Percentiles rank a stretch among this genome's conserved stretches.
phyloP scores from a whole-genome alignment of 2,329 filamentous ascomycete species.

The Aureobasidium vineae region DNA sequence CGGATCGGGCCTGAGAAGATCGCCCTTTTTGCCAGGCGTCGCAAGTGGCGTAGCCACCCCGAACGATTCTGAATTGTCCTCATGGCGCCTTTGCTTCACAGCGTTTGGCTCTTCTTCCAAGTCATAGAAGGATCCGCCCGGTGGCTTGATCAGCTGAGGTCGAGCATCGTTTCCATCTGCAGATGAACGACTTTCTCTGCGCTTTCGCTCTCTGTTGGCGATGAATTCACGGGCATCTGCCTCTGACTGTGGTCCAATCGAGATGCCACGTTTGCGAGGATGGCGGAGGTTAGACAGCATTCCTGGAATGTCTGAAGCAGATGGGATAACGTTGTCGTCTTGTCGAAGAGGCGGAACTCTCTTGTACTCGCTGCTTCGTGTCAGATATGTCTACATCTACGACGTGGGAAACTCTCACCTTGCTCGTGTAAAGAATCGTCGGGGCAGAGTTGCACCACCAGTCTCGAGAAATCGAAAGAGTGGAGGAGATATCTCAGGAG shows the following conservation, averaged over 20 bases:
- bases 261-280: slow-evolving; percentile 77
- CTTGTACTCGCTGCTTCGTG: slow-evolving; percentile 64
- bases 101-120: not conserved
- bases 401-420: slow-evolving; percentile 51
- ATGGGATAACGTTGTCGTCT: slow-evolving; percentile 85
- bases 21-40: slow-evolving; percentile 2
- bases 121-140: not conserved
- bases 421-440: slow-evolving; percentile 87
- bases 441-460: slow-evolving; percentile 73
- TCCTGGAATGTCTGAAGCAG: slow-evolving; percentile 79
- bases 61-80: not conserved
- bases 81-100: not conserved
- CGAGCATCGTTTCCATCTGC: slow-evolving; percentile 27
- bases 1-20: slow-evolving; percentile 4
- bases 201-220: slow-evolving; percentile 75
- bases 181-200: slow-evolving; percentile 58
- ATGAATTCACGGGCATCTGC: slow-evolving; percentile 95
- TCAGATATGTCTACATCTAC: slow-evolving; percentile 2
- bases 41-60: slow-evolving; percentile 1
- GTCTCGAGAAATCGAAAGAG: slow-evolving; percentile 83
- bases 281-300: slow-evolving; percentile 80
- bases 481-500: slow-evolving; percentile 77
- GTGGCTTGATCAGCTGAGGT: slow-evolving; percentile 3
- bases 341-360: slow-evolving; percentile 71
- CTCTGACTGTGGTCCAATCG: slow-evolving; percentile 89